These are phyloP conservation scores for Populus davidiana DNA, from an alignment of 345 rosid species.

Conservation along the genomic window DNA sequence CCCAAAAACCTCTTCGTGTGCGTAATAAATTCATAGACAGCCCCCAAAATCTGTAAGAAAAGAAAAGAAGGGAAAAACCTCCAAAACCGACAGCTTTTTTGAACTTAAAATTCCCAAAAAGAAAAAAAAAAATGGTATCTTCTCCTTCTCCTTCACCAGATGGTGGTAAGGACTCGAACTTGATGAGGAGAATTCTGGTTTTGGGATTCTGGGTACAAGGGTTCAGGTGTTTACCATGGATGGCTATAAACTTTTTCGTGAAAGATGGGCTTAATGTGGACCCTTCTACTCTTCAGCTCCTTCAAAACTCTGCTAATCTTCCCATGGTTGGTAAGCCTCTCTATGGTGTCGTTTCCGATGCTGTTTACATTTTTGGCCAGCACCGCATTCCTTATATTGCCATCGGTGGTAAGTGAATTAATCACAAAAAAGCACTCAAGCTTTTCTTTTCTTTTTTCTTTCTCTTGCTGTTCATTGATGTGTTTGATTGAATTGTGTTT, in stretches of 20 bases:
- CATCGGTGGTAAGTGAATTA: constrained; percentile 56
- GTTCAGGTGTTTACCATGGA: constrained; percentile 85
- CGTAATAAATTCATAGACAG: not conserved
- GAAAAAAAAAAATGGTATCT: not conserved
- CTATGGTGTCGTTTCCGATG: constrained; percentile 74
- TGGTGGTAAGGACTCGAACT: not conserved
- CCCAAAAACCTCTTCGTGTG: not conserved
- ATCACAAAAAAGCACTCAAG: not conserved
- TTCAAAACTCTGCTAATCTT: constrained; percentile 75
- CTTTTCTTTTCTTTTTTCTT: not conserved
- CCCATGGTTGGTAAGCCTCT: constrained; percentile 91
- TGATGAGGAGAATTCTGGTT: constrained; percentile 55
- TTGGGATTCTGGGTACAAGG: constrained; percentile 85
- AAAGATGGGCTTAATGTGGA: constrained; percentile 76
- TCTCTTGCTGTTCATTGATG: not conserved
- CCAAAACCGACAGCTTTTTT: not conserved
- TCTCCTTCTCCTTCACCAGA: not conserved
- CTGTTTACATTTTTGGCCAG: constrained; percentile 67
- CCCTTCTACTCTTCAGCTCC: constrained; percentile 77
- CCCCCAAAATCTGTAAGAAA: not conserved
- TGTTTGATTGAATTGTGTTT: not conserved
- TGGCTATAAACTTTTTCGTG: constrained; percentile 72
- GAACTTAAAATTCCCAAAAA: not conserved
- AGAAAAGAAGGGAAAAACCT: not conserved
- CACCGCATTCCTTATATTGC: constrained; percentile 94